These are phyloP conservation scores for Tuber borchii DNA, from an alignment of 495 filamentous ascomycete genomes.

Conservation along the genomic window DNA sequence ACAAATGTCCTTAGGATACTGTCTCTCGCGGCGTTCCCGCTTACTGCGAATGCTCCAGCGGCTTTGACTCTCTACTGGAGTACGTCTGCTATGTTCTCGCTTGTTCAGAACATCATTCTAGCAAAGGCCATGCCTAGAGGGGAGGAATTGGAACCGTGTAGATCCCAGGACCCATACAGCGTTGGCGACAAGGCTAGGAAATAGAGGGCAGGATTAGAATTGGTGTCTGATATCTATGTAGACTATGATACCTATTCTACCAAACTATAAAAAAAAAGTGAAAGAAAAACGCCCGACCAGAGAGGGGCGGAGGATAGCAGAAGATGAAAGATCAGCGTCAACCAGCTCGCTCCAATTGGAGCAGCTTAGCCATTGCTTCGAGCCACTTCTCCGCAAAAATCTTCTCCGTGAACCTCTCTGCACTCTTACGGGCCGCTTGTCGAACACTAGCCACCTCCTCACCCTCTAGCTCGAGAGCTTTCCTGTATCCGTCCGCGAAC, in stretches of 20 bases:
- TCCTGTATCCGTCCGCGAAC: conserved; percentile 71
- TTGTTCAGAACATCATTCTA: conserved; percentile 39
- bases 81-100: conserved; percentile 44
- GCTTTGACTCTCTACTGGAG: conserved; percentile 72
- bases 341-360: not conserved
- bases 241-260: not conserved
- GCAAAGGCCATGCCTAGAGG: conserved; percentile 37
- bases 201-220: not conserved
- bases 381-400: conserved; percentile 77
- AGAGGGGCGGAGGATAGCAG: not conserved
- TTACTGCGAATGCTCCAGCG: conserved; percentile 29
- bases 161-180: conserved; percentile 28
- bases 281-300: not conserved
- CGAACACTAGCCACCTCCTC: conserved; percentile 68
- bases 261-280: not conserved
- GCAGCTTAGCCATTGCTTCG: conserved; percentile 50
- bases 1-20: conserved; percentile 44
- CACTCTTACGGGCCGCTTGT: conserved; percentile 63
- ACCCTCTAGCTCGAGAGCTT: conserved; percentile 60
- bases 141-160: conserved; percentile 34
- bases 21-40: conserved; percentile 46
- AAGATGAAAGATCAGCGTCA: not conserved
- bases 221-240: not conserved
- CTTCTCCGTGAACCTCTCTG: conserved; percentile 78
- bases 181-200: conserved; percentile 9